Conservation (phyloP, 345 rosid genomes). For the Gossypium longicalyx region DNA sequence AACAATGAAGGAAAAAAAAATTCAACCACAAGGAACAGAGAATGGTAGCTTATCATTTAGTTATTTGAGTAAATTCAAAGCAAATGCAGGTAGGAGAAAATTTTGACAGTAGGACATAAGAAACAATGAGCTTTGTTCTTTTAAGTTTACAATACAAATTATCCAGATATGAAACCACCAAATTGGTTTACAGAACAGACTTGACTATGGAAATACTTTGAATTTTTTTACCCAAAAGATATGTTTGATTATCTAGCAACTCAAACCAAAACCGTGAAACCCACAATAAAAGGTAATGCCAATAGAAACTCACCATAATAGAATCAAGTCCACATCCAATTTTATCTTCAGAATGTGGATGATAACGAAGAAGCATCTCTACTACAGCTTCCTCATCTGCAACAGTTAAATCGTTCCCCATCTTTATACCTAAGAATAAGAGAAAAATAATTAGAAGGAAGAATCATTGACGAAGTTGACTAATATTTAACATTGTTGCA, state of each 20-base stretch:
- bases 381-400: conserved; percentile 59
- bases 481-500: background rate
- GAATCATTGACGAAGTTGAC: background rate
- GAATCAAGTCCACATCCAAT: conserved; percentile 73
- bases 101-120: background rate
- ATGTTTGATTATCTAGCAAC: background rate
- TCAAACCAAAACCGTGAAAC: background rate
- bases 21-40: background rate
- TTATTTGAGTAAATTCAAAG: background rate
- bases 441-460: conserved; percentile 4
- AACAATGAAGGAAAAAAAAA: background rate
- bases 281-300: background rate
- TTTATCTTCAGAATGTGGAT: conserved; percentile 73
- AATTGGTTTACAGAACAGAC: background rate
- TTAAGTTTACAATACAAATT: background rate
- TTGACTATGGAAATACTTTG: background rate
- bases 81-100: background rate
- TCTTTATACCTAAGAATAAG: conserved; percentile 51
- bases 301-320: conserved; percentile 51
- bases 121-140: background rate
- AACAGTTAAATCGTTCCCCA: conserved; percentile 54
- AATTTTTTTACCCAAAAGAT: background rate
- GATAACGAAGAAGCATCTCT: conserved; percentile 67
- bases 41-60: background rate
- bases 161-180: background rate